Conservation (phyloP, 1,139 yeast species). For the Taphrina wiesneri region DNA sequence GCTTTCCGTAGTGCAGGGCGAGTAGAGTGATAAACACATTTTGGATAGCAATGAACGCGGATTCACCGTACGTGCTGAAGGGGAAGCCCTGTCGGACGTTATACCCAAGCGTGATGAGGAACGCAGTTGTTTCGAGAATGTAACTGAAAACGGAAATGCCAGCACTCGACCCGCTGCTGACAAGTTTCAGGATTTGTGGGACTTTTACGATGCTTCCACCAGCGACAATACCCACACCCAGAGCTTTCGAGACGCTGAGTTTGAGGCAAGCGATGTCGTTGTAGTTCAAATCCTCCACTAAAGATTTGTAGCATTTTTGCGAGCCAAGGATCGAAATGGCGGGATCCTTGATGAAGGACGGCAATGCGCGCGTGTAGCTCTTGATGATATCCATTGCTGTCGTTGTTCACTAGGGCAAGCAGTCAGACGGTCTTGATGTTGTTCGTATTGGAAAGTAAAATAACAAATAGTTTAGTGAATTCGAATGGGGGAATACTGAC, state of each 20-base stretch:
- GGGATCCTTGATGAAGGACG: conserved; percentile 21
- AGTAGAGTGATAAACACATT: conserved; percentile 47
- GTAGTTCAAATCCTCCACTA: conserved; percentile 25
- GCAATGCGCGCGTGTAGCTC: conserved; percentile 3
- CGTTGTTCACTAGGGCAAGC: too few relatives aligned
- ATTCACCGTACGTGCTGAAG: conserved; percentile 53
- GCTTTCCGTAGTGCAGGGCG: conserved; percentile 43
- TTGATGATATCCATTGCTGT: conserved; percentile 1
- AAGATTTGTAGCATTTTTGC: conserved; percentile 19
- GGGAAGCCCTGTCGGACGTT: conserved; percentile 49
- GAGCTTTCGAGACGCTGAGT: conserved; percentile 38
- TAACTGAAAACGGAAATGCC: conserved; percentile 48
- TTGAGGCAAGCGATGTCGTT: conserved; percentile 26
- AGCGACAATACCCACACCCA: conserved; percentile 47
- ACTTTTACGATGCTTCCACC: conserved; percentile 48
- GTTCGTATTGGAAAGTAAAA: too few relatives aligned
- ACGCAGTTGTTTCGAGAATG: conserved; percentile 49
- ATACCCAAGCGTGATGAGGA: conserved; percentile 49
- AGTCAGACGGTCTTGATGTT: too few relatives aligned
- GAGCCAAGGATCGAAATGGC: conserved; percentile 25
- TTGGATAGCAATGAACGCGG: conserved; percentile 49
- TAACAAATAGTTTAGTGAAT: too few relatives aligned
- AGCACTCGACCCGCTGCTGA: conserved; percentile 45
- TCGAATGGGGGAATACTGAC: too few relatives aligned
- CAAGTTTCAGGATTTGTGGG: conserved; percentile 47